A percentile compares a stretch with the other conserved stretches of the same genome.
Conservation (phyloP, 805 yeast genomes). For the Barnettozyma vustinii region DNA sequence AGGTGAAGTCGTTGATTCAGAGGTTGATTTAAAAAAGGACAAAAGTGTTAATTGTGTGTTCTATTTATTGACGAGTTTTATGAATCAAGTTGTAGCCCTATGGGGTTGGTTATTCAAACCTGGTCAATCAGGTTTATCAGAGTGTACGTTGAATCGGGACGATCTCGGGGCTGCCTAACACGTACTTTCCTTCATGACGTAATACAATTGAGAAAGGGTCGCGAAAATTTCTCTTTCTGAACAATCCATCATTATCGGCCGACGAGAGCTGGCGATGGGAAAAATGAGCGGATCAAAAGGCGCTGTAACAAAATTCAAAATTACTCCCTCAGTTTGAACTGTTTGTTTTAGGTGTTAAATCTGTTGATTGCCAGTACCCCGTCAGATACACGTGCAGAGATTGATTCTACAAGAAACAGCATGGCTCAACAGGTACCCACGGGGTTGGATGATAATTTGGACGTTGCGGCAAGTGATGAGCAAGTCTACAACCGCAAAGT, state of each 20-base stretch:
- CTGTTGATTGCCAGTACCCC: neutral
- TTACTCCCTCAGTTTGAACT: neutral
- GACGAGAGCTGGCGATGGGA: neutral
- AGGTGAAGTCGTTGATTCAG: slow-evolving; percentile 26
- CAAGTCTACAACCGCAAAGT: neutral
- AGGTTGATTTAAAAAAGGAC: slow-evolving; percentile 12
- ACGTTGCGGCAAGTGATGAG: neutral
- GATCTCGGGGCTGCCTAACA: no score
- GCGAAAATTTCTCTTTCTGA: neutral
- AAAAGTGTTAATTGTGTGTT: neutral
- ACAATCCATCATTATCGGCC: neutral
- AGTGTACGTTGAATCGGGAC: no score
- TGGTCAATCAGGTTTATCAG: no score
- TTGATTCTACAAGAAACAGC: neutral
- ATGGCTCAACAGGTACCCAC: neutral
- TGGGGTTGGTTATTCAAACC: no score
- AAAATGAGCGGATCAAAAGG: neutral
- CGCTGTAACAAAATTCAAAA: neutral
- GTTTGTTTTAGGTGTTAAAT: neutral
- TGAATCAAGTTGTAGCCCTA: no score
- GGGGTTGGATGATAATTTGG: neutral
- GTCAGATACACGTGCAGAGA: neutral
- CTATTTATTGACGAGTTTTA: neutral
- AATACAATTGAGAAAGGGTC: neutral
- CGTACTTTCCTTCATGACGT: neutral